phyloP scores from a whole-genome alignment of 352 stramenopile species.

The Peronospora belbahrii region DNA sequence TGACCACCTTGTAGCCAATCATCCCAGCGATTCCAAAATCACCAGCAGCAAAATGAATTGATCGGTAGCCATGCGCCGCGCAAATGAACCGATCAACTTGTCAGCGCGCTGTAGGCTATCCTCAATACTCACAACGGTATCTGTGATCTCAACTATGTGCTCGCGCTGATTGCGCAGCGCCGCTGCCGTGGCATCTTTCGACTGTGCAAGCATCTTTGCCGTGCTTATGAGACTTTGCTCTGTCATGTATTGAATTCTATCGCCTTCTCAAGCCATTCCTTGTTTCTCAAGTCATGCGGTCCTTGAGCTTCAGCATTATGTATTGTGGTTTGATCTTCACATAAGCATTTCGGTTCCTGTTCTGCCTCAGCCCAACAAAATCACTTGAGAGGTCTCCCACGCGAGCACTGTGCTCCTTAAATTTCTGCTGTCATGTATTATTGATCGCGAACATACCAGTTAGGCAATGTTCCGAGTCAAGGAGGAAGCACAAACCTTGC shows the following conservation, averaged over 20 bases:
- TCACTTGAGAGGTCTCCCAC: conserved; percentile 77
- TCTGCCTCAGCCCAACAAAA: conserved; percentile 76
- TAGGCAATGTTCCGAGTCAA: too few relatives aligned
- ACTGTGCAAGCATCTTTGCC: conserved; percentile 81
- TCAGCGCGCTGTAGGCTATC: conserved; percentile 70
- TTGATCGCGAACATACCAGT: not conserved
- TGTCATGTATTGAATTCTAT: conserved; percentile 79
- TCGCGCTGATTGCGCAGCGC: conserved; percentile 77
- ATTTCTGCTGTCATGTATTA: conserved; percentile 44
- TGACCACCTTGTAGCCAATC: conserved; percentile 76
- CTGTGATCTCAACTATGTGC: conserved; percentile 83
- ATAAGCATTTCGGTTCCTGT: conserved; percentile 67
- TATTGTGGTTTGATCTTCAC: conserved; percentile 45
- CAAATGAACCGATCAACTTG: conserved; percentile 75
- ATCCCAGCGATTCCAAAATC: conserved; percentile 75
- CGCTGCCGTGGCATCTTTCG: conserved; percentile 70
- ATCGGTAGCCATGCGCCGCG: conserved; percentile 75
- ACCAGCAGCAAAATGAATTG: conserved; percentile 76
- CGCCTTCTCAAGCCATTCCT: conserved; percentile 68
- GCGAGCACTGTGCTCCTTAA: conserved; percentile 67
- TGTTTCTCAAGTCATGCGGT: conserved; percentile 36
- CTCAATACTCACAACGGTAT: conserved; percentile 84
- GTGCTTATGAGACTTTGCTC: conserved; percentile 79
- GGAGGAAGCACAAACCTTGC: conserved; percentile 57
- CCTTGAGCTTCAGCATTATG: conserved; percentile 9